Conservation (phyloP, 2,329 filamentous ascomycete species). For the Chaetomiaceae sp. region DNA sequence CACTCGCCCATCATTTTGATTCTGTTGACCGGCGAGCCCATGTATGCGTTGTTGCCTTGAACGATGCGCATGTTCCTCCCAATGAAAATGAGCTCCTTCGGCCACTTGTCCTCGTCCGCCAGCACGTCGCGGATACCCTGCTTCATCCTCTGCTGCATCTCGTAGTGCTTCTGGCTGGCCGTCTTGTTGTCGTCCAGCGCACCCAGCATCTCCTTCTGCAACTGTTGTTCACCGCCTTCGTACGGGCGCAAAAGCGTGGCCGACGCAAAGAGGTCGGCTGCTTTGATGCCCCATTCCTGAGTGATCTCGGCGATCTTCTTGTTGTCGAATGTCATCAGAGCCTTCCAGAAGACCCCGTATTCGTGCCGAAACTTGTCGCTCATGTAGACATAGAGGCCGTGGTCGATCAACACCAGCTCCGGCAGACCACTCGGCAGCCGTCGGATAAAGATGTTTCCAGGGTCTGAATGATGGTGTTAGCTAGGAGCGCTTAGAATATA, state of each 20-base stretch:
- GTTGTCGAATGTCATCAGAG: conserved; percentile 91
- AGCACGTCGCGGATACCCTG: conserved; percentile 65
- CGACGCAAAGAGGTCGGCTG: conserved; percentile 84
- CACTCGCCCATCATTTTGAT: conserved; percentile 92
- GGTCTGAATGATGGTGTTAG: conserved; percentile 43
- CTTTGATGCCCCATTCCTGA: conserved; percentile 78
- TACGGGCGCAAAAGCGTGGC: conserved; percentile 89
- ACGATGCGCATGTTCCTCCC: conserved; percentile 89
- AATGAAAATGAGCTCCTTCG: conserved; percentile 87
- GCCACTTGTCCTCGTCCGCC: conserved; percentile 81
- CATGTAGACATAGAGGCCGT: conserved; percentile 95
- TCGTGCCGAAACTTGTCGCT: conserved; percentile 74
- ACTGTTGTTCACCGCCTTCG: conserved; percentile 71
- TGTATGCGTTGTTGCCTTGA: conserved; percentile 86
- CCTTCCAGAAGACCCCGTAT: conserved; percentile 90
- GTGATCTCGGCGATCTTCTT: conserved; percentile 69
- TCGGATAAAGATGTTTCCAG: conserved; percentile 94
- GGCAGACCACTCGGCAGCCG: conserved; percentile 75
- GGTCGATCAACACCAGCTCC: conserved; percentile 93
- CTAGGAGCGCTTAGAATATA: background rate
- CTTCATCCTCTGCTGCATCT: conserved; percentile 83
- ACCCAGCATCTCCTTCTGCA: conserved; percentile 60
- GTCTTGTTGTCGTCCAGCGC: conserved; percentile 58
- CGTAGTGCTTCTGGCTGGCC: conserved; percentile 72
- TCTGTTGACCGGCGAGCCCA: conserved; percentile 84